Percentiles rank a stretch among this genome's conserved stretches.
Conservation (phyloP, 495 filamentous ascomycete species). For the Schizothecium vesticola region DNA sequence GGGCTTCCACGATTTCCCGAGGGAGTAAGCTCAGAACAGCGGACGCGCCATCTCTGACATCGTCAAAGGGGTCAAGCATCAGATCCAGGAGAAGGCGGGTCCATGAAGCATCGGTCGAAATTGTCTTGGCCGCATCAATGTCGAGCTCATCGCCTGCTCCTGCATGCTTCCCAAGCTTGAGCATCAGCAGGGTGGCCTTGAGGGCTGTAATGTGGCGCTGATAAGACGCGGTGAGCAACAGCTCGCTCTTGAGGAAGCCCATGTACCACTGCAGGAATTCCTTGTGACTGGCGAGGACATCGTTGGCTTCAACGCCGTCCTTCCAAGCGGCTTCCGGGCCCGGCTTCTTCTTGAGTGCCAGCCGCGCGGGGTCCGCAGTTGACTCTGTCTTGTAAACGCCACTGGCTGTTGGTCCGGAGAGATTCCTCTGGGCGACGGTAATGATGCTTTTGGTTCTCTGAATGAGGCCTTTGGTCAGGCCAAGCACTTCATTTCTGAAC, state of each 20-base stretch:
- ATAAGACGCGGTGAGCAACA: constrained; percentile 73
- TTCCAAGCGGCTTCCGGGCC: constrained; percentile 22
- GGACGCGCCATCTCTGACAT: constrained; percentile 66
- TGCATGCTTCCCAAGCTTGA: constrained; percentile 46
- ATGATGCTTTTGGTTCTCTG: constrained; percentile 54
- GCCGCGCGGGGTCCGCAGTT: background rate
- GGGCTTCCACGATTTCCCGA: constrained; percentile 20
- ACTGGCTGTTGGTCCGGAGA: constrained; percentile 1
- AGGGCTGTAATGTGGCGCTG: constrained; percentile 79
- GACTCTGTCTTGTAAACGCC: background rate
- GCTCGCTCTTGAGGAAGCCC: constrained; percentile 61
- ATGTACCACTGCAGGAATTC: constrained; percentile 66
- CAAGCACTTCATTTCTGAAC: constrained; percentile 68
- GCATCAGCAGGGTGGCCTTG: constrained; percentile 55
- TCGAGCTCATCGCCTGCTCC: constrained; percentile 26
- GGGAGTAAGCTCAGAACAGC: constrained; percentile 48
- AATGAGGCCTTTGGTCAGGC: constrained; percentile 60
- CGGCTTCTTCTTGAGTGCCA: constrained; percentile 18
- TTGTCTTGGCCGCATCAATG: constrained; percentile 14
- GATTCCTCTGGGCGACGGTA: constrained; percentile 36
- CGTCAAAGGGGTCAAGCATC: constrained; percentile 84
- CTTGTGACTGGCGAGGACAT: constrained; percentile 40
- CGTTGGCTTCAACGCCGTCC: constrained; percentile 18
- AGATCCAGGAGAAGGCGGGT: constrained; percentile 69
- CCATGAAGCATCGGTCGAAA: constrained; percentile 38